Conservation (phyloP, 2,329 filamentous ascomycete species). For the Cladophialophora bantiana region DNA sequence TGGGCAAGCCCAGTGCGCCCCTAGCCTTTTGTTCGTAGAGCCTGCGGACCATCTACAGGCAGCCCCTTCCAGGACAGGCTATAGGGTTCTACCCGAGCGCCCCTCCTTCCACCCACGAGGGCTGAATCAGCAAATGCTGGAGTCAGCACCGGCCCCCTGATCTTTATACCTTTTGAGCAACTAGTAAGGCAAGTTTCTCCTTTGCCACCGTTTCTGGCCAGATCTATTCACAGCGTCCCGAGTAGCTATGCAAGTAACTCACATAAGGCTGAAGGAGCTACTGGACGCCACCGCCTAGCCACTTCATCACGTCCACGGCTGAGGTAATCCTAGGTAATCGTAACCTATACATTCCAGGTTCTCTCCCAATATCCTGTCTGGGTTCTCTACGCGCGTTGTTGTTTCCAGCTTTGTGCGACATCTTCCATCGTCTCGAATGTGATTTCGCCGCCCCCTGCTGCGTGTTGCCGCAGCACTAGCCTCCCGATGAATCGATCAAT, state of each 20-base stretch:
- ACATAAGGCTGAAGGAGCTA: constrained; percentile 17
- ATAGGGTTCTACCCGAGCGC: background rate
- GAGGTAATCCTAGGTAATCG: constrained; percentile 28
- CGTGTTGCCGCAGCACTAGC: constrained; percentile 33
- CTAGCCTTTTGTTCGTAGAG: background rate
- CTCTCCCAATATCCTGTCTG: background rate
- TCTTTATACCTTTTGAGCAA: constrained; percentile 13
- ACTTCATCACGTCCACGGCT: constrained; percentile 9
- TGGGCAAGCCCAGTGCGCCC: background rate
- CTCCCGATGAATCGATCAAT: constrained; percentile 40
- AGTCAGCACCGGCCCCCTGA: constrained; percentile 3
- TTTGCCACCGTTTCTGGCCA: background rate
- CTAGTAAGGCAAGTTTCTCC: background rate
- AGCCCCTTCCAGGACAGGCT: background rate
- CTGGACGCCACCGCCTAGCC: constrained; percentile 7
- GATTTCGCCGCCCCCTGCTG: constrained; percentile 38
- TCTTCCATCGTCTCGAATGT: constrained; percentile 41
- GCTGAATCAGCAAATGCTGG: constrained; percentile 18
- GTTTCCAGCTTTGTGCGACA: constrained; percentile 39
- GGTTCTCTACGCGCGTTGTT: constrained; percentile 2
- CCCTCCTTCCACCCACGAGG: background rate
- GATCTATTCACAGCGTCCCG: background rate
- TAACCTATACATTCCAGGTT: background rate
- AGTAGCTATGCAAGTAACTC: constrained; percentile 3
- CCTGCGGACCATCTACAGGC: background rate